Base-by-base conservation (phyloP, 1,284 basidiomycete species). In the Ganoderma sinense region DNA sequence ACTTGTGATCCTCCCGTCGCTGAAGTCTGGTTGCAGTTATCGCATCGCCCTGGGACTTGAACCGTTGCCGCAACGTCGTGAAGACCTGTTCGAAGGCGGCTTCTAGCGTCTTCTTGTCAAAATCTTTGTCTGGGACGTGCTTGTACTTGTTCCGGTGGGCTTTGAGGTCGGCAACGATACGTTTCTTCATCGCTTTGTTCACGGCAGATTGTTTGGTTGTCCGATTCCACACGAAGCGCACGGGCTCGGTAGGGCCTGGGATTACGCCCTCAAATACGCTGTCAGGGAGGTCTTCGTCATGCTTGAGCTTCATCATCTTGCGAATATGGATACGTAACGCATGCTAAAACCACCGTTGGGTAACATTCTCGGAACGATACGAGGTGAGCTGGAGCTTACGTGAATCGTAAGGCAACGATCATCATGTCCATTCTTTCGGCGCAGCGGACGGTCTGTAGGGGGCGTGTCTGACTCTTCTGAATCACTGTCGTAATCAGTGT, bases 171-270 rank as follows among this genome's bases (percentile, higher is more conserved):
- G 81, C 80, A 31, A 93, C 76, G 16, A 93, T 77, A 20, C 88
- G 87, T 20, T 83, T 80, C 80, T 91, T 93, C 91, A 93, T 93
- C 8, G 85, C 84, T 7, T 83, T 82, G 69, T 93, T 93, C 73
- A 93, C 91, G 26, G 88, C 83, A 0, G 91, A 92, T 74, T 93
- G 90, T 70, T 88, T 91, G 11, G 86, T 83, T 0, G 91, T 93
- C 78, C 91, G 91, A 67, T 89, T 87, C 91, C 91, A 93, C 4
- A 92, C 89, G 74, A 93, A 93, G 18, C 92, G 89, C 13, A 94
- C 82, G 2, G 91, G 86, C 26, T 89, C 84, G 26, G 82, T 76
- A 8, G 81, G 72, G 3, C 79, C 79, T 2, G 89, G 73, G 1
- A 79, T 72, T 13, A 78, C 79, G 14, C 87, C 88, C 74, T 93